Evolutionary conservation across 352 stramenopile genomes (phyloP).

Genomic region (Globisporangium alternatum): DNA sequence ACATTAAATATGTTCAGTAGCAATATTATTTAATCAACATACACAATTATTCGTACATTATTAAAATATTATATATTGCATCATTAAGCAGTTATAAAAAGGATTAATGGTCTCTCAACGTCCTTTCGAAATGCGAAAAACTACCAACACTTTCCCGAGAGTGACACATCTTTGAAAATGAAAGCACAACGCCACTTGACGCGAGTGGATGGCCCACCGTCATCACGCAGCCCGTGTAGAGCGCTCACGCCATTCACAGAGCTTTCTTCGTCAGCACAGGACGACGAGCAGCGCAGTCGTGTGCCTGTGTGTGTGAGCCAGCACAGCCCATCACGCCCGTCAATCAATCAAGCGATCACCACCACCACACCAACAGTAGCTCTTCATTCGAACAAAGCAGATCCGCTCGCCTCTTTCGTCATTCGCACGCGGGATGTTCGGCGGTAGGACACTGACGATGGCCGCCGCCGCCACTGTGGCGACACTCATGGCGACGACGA

Average conservation of each 20-base stretch:
- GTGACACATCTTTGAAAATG: neutral
- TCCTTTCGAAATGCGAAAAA: neutral
- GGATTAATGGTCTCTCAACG: neutral
- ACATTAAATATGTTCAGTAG: neutral
- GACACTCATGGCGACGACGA: neutral
- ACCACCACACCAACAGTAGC: neutral
- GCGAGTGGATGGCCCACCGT: neutral
- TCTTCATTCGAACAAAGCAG: neutral
- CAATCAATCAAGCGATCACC: neutral
- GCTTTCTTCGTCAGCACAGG: neutral
- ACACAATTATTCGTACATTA: neutral
- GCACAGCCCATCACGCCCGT: neutral
- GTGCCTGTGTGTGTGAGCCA: neutral
- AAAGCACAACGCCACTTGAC: neutral
- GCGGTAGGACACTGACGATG: neutral
- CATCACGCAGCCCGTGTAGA: neutral
- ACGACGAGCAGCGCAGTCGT: neutral
- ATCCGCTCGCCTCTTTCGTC: too few relatives aligned
- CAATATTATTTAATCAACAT: neutral
- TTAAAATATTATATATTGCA: rapidly evolving
- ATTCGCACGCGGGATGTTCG: neutral
- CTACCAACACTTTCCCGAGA: neutral
- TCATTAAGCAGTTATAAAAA: neutral
- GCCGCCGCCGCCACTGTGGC: neutral
- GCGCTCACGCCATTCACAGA: neutral